Conservation (phyloP, 331 rosid species). For the Stylosanthes scabra region DNA sequence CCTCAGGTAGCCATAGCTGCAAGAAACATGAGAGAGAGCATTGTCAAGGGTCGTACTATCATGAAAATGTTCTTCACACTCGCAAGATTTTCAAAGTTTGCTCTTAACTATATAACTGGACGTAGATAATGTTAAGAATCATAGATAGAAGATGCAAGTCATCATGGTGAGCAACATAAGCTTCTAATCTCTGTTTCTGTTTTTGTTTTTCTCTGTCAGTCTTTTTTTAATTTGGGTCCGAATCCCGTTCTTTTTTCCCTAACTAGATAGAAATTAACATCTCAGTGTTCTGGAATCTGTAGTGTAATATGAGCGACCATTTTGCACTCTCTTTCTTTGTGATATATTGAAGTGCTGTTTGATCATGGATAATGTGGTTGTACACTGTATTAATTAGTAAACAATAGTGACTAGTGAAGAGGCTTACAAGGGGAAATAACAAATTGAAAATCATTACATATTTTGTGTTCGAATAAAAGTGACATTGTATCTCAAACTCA, state of each 20-base stretch:
- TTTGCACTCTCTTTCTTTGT: background rate
- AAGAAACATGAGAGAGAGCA: conserved; percentile 65
- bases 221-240: background rate
- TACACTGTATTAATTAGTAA: background rate
- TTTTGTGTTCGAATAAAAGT: background rate
- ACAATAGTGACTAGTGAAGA: background rate
- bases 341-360: conserved; percentile 9
- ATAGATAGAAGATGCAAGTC: conserved; percentile 15
- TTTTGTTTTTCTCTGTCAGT: background rate
- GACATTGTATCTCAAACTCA: background rate
- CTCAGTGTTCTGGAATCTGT: conserved; percentile 1
- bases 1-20: conserved; percentile 69
- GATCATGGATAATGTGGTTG: conserved; percentile 10
- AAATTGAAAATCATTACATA: background rate
- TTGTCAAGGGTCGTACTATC: conserved; percentile 74
- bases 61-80: conserved; percentile 69
- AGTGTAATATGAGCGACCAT: conserved; percentile 11
- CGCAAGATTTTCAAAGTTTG: conserved; percentile 59
- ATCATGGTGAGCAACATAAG: conserved; percentile 35
- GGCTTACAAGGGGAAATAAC: conserved; percentile 5
- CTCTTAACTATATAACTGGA: conserved; percentile 51
- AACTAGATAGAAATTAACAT: background rate
- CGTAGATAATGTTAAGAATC: conserved; percentile 48
- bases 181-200: conserved; percentile 17
- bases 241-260: background rate